Conservation (phyloP, 1,284 basidiomycete genomes). For the Volvariella surrecta region DNA sequence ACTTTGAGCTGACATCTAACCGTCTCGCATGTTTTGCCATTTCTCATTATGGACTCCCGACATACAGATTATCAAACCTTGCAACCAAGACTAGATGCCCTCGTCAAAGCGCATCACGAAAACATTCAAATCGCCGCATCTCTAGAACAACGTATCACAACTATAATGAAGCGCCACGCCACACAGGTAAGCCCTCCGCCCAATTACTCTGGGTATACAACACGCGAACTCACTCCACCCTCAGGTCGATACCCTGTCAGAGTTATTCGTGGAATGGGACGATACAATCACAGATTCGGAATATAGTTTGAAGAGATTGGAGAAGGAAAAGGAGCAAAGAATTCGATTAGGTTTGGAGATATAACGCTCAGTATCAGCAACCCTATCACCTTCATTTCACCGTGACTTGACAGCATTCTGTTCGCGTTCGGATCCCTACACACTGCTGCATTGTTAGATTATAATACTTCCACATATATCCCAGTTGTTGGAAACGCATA, state of each 20-base stretch:
- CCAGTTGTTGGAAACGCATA: too few species aligned
- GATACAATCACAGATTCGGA: conserved; percentile 59
- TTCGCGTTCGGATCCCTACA: too few species aligned
- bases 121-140: conserved; percentile 43
- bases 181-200: conserved; percentile 43
- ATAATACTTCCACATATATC: too few species aligned
- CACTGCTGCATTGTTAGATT: too few species aligned
- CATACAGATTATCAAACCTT: conserved; percentile 50
- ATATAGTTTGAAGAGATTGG: conserved; percentile 41
- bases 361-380: conserved; percentile 5
- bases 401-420: too few species aligned
- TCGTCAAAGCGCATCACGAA: conserved; percentile 52
- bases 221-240: conserved; percentile 6
- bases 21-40: conserved; percentile 1
- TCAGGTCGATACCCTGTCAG: conserved; percentile 69
- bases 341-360: conserved; percentile 42
- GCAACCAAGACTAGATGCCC: conserved; percentile 46
- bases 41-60: too few species aligned
- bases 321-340: conserved; percentile 50
- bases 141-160: conserved; percentile 56
- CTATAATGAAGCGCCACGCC: conserved; percentile 57
- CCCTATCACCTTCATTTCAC: too few species aligned
- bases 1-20: not conserved
- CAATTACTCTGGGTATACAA: not conserved
- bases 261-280: conserved; percentile 76